These are phyloP conservation scores for Porpolomopsis calyptriformis DNA, from an alignment of 768 basidiomycete genomes.

Conservation along the genomic window DNA sequence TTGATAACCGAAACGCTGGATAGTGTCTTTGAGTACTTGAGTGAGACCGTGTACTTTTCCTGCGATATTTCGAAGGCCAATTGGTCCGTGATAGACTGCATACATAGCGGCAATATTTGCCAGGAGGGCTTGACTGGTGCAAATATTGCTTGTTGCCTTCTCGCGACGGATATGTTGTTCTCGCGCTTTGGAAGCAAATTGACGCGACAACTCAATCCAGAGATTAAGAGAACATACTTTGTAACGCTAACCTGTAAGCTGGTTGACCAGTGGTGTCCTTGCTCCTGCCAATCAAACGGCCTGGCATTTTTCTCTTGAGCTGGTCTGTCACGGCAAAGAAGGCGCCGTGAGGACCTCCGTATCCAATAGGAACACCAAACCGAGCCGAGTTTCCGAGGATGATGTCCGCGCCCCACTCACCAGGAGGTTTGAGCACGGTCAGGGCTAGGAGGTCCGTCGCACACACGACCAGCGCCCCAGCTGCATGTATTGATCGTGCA, in stretches of 20 bases:
- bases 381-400: constrained; percentile 92
- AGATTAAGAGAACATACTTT: constrained; percentile 52
- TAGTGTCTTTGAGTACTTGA: constrained; percentile 54
- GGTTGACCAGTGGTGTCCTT: constrained; percentile 74
- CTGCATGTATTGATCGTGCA: constrained; percentile 55
- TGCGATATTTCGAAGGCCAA: constrained; percentile 75
- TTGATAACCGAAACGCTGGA: constrained; percentile 67
- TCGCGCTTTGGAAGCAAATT: constrained; percentile 45
- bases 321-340: constrained; percentile 93
- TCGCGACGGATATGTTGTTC: constrained; percentile 97
- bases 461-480: constrained; percentile 74
- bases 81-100: constrained; percentile 91
- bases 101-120: constrained; percentile 99
- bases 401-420: constrained; percentile 98
- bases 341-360: constrained; percentile 93
- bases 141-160: constrained; percentile 97
- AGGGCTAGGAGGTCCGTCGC: constrained; percentile 90
- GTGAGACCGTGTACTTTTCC: constrained; percentile 85
- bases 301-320: constrained; percentile 98
- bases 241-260: constrained; percentile 87
- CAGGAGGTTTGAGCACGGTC: constrained; percentile 87
- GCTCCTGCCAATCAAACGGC: constrained; percentile 84
- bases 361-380: constrained; percentile 95
- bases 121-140: constrained; percentile 93
- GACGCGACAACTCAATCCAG: background rate